Conservation (phyloP, 2,329 filamentous ascomycete species). For the Karstenula rhodostoma region DNA sequence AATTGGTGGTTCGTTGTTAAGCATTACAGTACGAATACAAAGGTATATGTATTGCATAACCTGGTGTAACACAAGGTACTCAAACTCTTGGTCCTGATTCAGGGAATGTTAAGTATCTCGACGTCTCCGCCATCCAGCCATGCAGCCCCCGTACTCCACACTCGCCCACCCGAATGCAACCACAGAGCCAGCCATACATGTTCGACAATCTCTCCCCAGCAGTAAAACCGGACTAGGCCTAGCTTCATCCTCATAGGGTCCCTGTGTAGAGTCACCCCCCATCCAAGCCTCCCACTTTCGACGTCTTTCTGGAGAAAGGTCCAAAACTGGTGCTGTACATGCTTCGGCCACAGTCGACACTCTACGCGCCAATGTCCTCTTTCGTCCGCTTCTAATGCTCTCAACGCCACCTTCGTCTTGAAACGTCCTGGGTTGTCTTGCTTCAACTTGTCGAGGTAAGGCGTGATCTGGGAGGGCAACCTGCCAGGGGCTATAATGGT, state of each 20-base stretch:
- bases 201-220: conserved; percentile 77
- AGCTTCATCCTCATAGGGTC: conserved; percentile 28
- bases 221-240: conserved; percentile 70
- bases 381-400: conserved; percentile 67
- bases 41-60: too few species aligned
- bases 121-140: conserved; percentile 74
- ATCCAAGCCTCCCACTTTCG: conserved; percentile 66
- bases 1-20: too few species aligned
- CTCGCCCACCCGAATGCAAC: conserved; percentile 70
- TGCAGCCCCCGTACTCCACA: conserved; percentile 64
- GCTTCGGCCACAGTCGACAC: conserved; percentile 62
- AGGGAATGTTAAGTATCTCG: conserved; percentile 62
- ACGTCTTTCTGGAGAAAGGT: conserved; percentile 68
- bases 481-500: conserved; percentile 25
- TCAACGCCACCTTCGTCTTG: conserved; percentile 49
- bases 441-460: conserved; percentile 35
- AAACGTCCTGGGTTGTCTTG: conserved; percentile 41
- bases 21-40: too few species aligned
- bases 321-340: conserved; percentile 66
- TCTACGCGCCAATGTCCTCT: conserved; percentile 80
- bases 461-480: conserved; percentile 42
- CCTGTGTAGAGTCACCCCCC: conserved; percentile 68
- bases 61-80: too few species aligned
- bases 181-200: conserved; percentile 81
- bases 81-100: not conserved